Base-by-base conservation (phyloP, 371 early-diverging fungal genomes). In the Nematocida minor region DNA sequence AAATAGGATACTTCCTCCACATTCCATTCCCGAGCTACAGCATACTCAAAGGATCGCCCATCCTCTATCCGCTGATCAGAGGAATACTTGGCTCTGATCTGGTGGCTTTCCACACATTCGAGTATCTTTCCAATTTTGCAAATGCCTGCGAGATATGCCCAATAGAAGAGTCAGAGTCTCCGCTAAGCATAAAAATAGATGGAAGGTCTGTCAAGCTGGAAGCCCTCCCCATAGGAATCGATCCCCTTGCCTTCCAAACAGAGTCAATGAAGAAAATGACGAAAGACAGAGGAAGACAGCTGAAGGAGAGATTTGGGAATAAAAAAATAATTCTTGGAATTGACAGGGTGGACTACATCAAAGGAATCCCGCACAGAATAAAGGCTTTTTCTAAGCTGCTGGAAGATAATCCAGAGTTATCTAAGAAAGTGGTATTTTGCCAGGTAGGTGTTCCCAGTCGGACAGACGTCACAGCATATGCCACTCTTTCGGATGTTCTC, bases 281-380 rank as follows among this genome's bases (percentile, higher is more conserved):
- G 0, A 81, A 84, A 9, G 81, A 86, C n/a, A 90, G 95, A 71
- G 83, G 87, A 67, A 69, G 87, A 31, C 89, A 91, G 51, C 91
- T 95, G 66, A 87, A 87, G 25, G 85, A 88, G 60, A 84, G 95
- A 18, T 98, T 94, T 81, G 87, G 89, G 67, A 94, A 90, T 41
- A 89, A 89, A 60, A 91, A 91, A 77, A 91, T 99, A 55, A 89
- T 98, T 60, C 90, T 98, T 4, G 98, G 99, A 31, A 95, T 96
- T 6, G 99, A 99, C 82, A 89, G 97, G 60, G 87, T 96, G 54
- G 99, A 99, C 85, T 97, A 96, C 83, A 97, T 97, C 87, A 99
- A 99, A 86, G 99, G 99, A 55, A 96, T 99, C 27, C 97, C 97
- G 11, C 95, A 97, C 81, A 94, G 95, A 85, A 85, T 99, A 77